Base-by-base conservation (phyloP, 1,139 yeast species). In the Zhuliangozyma parablackwelliae region DNA sequence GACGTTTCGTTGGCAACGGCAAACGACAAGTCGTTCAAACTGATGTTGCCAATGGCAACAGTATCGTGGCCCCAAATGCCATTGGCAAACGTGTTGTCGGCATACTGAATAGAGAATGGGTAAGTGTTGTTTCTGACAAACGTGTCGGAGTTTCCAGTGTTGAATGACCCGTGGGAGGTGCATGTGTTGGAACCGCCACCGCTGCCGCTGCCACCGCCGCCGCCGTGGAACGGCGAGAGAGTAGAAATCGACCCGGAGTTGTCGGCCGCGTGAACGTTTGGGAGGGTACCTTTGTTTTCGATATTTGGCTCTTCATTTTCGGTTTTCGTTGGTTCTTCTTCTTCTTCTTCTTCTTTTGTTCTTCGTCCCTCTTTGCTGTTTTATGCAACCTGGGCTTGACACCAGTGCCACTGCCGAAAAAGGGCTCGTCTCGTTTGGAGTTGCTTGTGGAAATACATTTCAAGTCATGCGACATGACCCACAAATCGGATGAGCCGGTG, bases 21-120 rank as follows among this genome's bases (percentile, higher is more conserved):
- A 53, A 78, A 66, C 10, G 77, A 69, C 46, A 79, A 63, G 37
- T 58, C 49, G 0, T 61, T 45, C n/a, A 82, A 67, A 7, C 63
- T 56, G 12, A 63, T 51, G 35, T 59, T 61, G 24, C 71, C 75
- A 36, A 77, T 49, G 11, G 39, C 42, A 23, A 76, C 65, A 34
- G 52, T 54, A 45, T 75, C 83, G 33, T 57, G 51, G 12, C 78
- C 81, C 82, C 78, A 75, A 38, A 64, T 54, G 31, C 95, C 95
- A 7, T 50, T 43, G 3, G 90, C 88, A 49, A 56, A 65, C 21
- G 86, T 68, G 7, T 57, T 53, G 54, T 85, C 95, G 26, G 81
- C 90, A 49, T 86, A 86, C 25, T 60, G 42, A 48, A 83, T 83
- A 34, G 32, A 12, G 43, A 70, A 70, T 2, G 61, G 55, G 3